A percentile compares a stretch with the other conserved stretches of the same genome.
These are phyloP conservation scores for Nasturtium officinale DNA, from an alignment of 345 rosid species.

Conservation along the genomic window DNA sequence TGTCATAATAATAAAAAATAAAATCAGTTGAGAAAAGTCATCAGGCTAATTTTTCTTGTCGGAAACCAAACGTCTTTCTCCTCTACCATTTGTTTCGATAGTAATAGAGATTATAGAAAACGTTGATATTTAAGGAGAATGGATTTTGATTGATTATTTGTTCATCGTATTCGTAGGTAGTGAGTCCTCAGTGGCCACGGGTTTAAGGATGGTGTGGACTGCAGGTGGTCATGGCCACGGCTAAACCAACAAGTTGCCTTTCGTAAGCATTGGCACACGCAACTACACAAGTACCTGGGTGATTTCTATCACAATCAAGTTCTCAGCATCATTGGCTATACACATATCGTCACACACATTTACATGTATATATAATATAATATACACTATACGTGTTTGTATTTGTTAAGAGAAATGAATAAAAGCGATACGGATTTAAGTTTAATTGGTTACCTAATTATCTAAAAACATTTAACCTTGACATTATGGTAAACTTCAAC, in stretches of 20 bases:
- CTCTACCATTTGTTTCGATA: too few relatives aligned
- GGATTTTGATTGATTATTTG: neutral
- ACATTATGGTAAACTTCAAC: neutral
- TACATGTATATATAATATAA: neutral
- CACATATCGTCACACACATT: neutral
- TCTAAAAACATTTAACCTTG: neutral
- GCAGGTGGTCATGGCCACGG: too few relatives aligned
- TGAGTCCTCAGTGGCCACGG: conserved; percentile 93
- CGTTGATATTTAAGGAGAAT: too few relatives aligned
- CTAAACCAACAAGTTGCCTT: too few relatives aligned
- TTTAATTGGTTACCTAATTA: neutral
- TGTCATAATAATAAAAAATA: too few relatives aligned
- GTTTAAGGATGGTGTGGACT: conserved; percentile 41
- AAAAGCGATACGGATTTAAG: conserved; percentile 8
- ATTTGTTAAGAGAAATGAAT: conserved; percentile 5
- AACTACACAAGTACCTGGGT: neutral
- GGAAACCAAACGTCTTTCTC: too few relatives aligned
- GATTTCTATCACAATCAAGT: neutral
- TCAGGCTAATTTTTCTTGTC: too few relatives aligned
- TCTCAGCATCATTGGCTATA: neutral
- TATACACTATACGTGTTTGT: neutral
- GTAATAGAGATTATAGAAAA: too few relatives aligned
- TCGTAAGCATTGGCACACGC: neutral
- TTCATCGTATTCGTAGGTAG: conserved; percentile 58
- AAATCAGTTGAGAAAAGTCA: neutral